Conservation (phyloP, 768 basidiomycete species). For the Omphalotus guepiniiformis region DNA sequence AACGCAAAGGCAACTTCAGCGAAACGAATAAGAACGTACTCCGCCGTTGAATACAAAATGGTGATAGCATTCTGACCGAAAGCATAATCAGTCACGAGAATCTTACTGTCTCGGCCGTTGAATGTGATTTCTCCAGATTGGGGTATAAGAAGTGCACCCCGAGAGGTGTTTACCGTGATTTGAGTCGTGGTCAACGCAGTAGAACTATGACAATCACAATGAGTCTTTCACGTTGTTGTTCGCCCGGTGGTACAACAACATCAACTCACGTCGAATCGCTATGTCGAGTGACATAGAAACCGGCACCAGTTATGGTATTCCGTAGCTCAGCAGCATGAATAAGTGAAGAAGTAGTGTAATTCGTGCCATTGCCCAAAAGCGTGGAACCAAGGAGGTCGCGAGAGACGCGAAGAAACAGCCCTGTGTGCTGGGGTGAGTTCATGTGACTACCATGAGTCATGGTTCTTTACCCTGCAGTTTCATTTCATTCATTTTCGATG, state of each 20-base stretch:
- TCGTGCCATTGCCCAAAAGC: constrained; percentile 47
- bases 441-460: background rate
- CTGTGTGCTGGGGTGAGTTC: constrained; percentile 17
- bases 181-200: constrained; percentile 39
- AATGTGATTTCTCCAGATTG: constrained; percentile 34
- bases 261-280: constrained; percentile 33
- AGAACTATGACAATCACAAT: constrained; percentile 26
- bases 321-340: constrained; percentile 44
- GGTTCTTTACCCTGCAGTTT: constrained; percentile 38
- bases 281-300: constrained; percentile 49
- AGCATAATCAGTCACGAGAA: constrained; percentile 43
- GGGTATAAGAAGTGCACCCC: constrained; percentile 35
- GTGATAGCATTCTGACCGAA: constrained; percentile 32
- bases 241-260: background rate
- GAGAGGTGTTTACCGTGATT: constrained; percentile 39
- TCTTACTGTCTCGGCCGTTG: constrained; percentile 46
- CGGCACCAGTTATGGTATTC: constrained; percentile 39
- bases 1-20: background rate
- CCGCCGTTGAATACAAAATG: constrained; percentile 44
- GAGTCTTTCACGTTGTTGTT: background rate
- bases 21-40: constrained; percentile 26
- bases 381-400: constrained; percentile 40
- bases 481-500: constrained; percentile 53
- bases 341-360: constrained; percentile 39
- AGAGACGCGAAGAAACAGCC: constrained; percentile 50